A percentile compares a stretch with the other conserved stretches of the same genome.
phyloP scores from a whole-genome alignment of 768 basidiomycete species.

The Filobasidium floriforme region DNA sequence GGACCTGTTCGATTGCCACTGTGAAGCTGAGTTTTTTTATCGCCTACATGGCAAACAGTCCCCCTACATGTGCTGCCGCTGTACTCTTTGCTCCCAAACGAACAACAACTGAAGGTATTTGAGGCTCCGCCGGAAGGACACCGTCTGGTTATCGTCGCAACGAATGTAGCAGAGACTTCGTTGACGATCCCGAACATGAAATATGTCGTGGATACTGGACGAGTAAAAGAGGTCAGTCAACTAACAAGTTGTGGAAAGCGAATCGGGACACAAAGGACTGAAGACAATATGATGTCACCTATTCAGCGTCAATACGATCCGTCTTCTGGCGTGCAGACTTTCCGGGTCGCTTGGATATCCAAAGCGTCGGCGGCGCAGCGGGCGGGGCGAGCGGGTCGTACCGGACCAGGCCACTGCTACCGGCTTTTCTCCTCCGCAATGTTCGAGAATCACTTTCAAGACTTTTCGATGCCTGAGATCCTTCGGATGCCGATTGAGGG shows the following conservation, averaged over 20 bases:
- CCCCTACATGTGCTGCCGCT: conserved; percentile 92
- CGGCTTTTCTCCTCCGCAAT: conserved; percentile 91
- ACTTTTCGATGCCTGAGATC: conserved; percentile 84
- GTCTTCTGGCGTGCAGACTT: conserved; percentile 75
- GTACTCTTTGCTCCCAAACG: conserved; percentile 83
- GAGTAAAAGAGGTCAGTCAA: conserved; percentile 73
- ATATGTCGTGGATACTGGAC: conserved; percentile 94
- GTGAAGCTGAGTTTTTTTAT: conserved; percentile 18
- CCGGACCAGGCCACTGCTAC: conserved; percentile 97
- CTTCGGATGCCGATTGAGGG: conserved; percentile 93
- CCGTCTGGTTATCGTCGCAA: conserved; percentile 87
- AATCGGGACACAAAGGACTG: neutral
- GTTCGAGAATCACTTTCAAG: conserved; percentile 83
- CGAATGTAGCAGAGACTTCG: conserved; percentile 95
- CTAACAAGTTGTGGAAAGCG: too few species aligned
- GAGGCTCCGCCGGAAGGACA: conserved; percentile 67
- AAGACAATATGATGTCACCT: neutral
- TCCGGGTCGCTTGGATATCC: conserved; percentile 85
- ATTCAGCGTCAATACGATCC: conserved; percentile 72
- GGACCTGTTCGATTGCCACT: neutral
- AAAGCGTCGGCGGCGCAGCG: conserved; percentile 92
- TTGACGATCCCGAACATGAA: conserved; percentile 93
- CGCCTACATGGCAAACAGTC: conserved; percentile 48
- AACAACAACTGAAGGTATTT: conserved; percentile 93
- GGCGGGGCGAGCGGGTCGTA: conserved; percentile 92